These are phyloP conservation scores for Cicer judaicum DNA, from an alignment of 306 rosid species.

Conservation along the genomic window DNA sequence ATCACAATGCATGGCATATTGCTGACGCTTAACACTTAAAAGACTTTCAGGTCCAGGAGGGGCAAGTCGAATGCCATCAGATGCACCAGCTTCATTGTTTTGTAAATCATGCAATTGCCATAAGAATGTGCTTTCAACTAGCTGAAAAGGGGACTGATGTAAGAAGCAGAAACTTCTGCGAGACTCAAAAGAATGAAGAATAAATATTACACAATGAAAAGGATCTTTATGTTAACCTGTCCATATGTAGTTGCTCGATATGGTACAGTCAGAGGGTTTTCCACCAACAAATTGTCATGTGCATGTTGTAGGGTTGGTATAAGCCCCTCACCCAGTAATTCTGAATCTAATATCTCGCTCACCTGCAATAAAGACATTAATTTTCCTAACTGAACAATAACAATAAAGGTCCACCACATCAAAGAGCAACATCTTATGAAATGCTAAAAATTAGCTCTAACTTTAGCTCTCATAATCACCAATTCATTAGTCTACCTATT, in stretches of 20 bases:
- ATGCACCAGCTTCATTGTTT: constrained; percentile 58
- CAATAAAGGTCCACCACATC: not conserved
- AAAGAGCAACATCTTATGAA: constrained; percentile 20
- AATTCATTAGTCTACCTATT: constrained; percentile 2
- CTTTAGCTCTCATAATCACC: constrained; percentile 17
- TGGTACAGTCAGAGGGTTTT: constrained; percentile 80
- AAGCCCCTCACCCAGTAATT: constrained; percentile 92
- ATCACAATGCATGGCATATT: constrained; percentile 78
- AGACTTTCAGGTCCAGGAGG: constrained; percentile 57
- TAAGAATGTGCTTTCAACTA: constrained; percentile 81
- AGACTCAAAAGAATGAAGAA: constrained; percentile 24
- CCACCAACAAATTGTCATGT: constrained; percentile 72
- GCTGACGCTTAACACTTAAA: constrained; percentile 66
- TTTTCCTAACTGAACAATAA: not conserved
- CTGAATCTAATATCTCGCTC: constrained; percentile 96
- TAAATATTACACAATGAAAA: constrained; percentile 11
- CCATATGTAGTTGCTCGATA: constrained; percentile 80
- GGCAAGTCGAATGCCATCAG: constrained; percentile 73
- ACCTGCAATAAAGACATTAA: constrained; percentile 55
- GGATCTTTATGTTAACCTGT: constrained; percentile 56
- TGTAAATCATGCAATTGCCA: constrained; percentile 80
- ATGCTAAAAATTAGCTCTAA: constrained; percentile 25
- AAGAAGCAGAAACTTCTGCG: constrained; percentile 7
- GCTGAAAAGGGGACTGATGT: constrained; percentile 50
- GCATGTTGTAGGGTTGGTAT: constrained; percentile 93